A percentile compares a stretch with the other conserved stretches of the same genome.
These are phyloP conservation scores for Aegilops bicornis DNA, from an alignment of 176 grass and related monocot genomes.

Conservation along the genomic window DNA sequence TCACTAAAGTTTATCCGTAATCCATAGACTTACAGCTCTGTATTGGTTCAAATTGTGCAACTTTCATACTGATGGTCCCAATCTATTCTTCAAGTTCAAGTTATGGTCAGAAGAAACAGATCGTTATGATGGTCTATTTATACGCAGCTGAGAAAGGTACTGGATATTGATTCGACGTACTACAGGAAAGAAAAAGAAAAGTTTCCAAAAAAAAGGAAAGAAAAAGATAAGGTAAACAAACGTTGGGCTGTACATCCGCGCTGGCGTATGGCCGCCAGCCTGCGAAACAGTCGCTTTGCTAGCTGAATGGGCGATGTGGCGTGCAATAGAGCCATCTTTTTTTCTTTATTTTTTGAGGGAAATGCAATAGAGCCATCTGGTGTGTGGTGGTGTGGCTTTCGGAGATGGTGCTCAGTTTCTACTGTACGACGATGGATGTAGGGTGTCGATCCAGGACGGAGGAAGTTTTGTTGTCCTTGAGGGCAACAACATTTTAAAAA, in stretches of 20 bases:
- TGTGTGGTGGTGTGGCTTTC: neutral
- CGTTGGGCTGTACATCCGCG: neutral
- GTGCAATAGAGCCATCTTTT: neutral
- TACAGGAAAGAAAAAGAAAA: neutral
- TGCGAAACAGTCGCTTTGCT: neutral
- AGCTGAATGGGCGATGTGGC: neutral
- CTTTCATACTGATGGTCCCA: neutral
- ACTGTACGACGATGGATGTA: neutral
- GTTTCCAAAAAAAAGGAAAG: neutral
- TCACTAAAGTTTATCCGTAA: neutral
- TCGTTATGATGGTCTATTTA: too few relatives aligned
- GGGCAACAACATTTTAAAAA: too few relatives aligned
- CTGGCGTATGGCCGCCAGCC: neutral
- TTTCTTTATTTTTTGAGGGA: too few relatives aligned
- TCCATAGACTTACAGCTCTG: too few relatives aligned
- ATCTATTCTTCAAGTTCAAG: neutral
- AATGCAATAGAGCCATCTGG: neutral
- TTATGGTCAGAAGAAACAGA: too few relatives aligned
- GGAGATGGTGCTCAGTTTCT: neutral
- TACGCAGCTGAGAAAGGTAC: too few relatives aligned
- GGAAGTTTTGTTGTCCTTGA: too few relatives aligned
- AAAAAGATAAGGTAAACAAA: neutral
- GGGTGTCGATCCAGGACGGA: too few relatives aligned
- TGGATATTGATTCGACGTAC: neutral
- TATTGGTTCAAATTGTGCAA: neutral